Evolutionary conservation across 1,139 yeast genomes (phyloP), one percentile per base, ranked within the genome.

Genomic region (Pichia sp.): DNA sequence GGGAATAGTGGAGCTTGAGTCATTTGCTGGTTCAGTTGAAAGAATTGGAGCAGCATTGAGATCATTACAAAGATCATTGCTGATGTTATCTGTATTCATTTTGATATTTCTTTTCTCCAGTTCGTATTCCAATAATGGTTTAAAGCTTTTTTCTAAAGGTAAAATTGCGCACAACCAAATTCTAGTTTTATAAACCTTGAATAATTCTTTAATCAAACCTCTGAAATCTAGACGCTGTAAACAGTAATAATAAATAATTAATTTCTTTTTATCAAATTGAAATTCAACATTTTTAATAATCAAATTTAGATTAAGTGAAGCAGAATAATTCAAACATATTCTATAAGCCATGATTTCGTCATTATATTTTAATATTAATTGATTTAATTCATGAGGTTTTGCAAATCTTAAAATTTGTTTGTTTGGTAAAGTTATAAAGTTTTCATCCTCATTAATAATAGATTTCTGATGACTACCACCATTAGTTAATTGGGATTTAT

Each of bases 111-210:
- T 51, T n/a, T 53, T 55, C 27, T 60, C 62, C 35, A 53, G 31
- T 40, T 61, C 64, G 47, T 62, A 56, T 22, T 58, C 60, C 35
- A 61, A 51, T 11, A 62, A 52, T 6, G 63, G 61, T 39, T 54
- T 52, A 42, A 51, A 57, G 22, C 59, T 53, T 32, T 55, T 57
- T 36, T 65, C 69, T 12, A 60, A 52, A 12, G 69, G 68, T 35
- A 73, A 66, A 24, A 90, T 89, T 0, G 97, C 97, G 69, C 97
- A 90, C 65, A 90, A 74, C 98, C 98, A 94, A 57, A 92, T 92
- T 62, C 98, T 77, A 0, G 98, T 92, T 67, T 92, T 92, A 73
- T 89, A 92, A 50, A 89, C 84, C 58, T 92, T 85, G 72, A 92
- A 92, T 49, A 92, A 70, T 59, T 92, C 97, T 55, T 92, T 85